Evolutionary conservation across 768 basidiomycete genomes (phyloP).

Genomic region (Sporobolomyces roseus): DNA sequence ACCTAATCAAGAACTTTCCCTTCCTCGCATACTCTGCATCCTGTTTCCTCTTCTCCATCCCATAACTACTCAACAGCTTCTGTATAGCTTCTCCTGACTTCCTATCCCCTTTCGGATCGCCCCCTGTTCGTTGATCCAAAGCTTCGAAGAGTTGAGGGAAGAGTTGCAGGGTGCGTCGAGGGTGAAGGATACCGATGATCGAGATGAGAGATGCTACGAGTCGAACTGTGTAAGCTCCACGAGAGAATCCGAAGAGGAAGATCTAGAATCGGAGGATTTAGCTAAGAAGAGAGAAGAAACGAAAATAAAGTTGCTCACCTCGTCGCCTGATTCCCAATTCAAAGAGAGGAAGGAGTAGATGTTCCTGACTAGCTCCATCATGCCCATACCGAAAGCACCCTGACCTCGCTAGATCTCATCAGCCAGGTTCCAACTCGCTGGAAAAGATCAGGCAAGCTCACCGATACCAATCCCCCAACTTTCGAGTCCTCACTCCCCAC

Average conservation of each 20-base stretch:
- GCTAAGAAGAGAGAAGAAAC: neutral
- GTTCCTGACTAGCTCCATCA: slow-evolving; percentile 18
- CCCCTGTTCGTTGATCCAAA: slow-evolving; percentile 18
- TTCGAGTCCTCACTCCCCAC: slow-evolving; percentile 21
- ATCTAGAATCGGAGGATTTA: slow-evolving; percentile 11
- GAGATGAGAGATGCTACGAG: slow-evolving; percentile 38
- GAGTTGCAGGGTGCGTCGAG: slow-evolving; percentile 4
- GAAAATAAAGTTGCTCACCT: slow-evolving; percentile 10
- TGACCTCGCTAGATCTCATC: neutral
- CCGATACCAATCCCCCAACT: slow-evolving; percentile 11
- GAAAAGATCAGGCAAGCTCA: neutral
- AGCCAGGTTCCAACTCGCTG: neutral
- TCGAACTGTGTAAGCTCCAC: slow-evolving; percentile 43
- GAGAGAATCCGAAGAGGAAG: slow-evolving; percentile 41
- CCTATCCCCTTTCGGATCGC: neutral
- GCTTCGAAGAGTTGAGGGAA: slow-evolving; percentile 31
- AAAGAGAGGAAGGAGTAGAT: slow-evolving; percentile 21
- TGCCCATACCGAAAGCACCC: slow-evolving; percentile 22
- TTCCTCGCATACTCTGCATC: neutral
- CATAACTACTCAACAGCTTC: neutral
- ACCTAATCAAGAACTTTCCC: slow-evolving; percentile 14
- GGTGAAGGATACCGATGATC: slow-evolving; percentile 24
- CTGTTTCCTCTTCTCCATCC: neutral
- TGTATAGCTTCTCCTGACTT: neutral
- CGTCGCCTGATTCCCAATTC: slow-evolving; percentile 26